These are phyloP conservation scores for Lasiosphaeriaceae sp. DNA, from an alignment of 495 filamentous ascomycete species.

Conservation along the genomic window DNA sequence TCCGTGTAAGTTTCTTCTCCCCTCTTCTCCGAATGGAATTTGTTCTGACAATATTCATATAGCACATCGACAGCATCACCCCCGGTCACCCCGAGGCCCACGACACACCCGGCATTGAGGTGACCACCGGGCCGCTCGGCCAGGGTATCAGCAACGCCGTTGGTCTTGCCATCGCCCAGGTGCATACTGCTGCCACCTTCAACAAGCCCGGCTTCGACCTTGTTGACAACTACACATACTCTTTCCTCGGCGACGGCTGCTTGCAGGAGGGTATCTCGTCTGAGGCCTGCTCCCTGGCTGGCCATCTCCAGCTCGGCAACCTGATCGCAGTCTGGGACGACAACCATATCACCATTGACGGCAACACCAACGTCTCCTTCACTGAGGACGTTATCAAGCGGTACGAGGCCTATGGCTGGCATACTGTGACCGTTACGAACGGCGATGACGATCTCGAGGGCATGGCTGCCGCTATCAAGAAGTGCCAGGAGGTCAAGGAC, in stretches of 20 bases:
- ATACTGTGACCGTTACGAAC: constrained; percentile 77
- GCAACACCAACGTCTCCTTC: constrained; percentile 91
- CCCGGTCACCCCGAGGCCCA: constrained; percentile 96
- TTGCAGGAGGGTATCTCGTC: constrained; percentile 96
- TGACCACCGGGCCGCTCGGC: constrained; percentile 94
- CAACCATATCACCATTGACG: constrained; percentile 92
- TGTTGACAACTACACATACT: constrained; percentile 93
- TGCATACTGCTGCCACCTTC: constrained; percentile 82
- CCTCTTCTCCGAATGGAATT: neutral
- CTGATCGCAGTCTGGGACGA: constrained; percentile 96
- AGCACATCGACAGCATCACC: constrained; percentile 87
- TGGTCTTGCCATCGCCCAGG: constrained; percentile 94
- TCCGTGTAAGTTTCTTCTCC: constrained; percentile 68
- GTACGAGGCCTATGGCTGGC: constrained; percentile 98
- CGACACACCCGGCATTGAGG: constrained; percentile 94
- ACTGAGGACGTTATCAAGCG: constrained; percentile 95
- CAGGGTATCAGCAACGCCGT: constrained; percentile 95
- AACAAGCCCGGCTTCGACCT: constrained; percentile 96
- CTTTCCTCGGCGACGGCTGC: constrained; percentile 97
- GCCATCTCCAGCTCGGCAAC: constrained; percentile 96
- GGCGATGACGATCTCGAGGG: constrained; percentile 85
- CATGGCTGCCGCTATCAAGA: constrained; percentile 85
- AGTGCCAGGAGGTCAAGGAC: constrained; percentile 81
- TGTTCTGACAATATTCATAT: constrained; percentile 15
- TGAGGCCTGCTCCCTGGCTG: constrained; percentile 88